These are phyloP conservation scores for Botrytis fragariae DNA, from an alignment of 2,329 filamentous ascomycete genomes.

Conservation along the genomic window DNA sequence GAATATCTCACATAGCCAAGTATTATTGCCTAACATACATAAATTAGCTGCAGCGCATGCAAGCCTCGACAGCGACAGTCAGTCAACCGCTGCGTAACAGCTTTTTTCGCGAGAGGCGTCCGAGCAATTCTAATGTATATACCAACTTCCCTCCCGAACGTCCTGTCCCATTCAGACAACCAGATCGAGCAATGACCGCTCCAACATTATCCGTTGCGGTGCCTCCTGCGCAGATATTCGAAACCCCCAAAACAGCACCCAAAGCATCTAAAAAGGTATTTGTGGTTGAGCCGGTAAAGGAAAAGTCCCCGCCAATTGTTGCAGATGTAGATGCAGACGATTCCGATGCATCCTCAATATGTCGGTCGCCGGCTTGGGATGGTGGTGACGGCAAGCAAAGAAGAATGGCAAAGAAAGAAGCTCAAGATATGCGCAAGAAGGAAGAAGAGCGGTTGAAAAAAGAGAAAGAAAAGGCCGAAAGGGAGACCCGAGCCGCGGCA, in stretches of 20 bases:
- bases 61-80: constrained; percentile 25
- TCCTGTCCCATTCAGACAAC: constrained; percentile 17
- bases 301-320: constrained; percentile 5
- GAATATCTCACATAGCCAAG: constrained; percentile 25
- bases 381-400: constrained; percentile 50
- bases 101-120: constrained; percentile 15
- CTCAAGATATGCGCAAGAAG: constrained; percentile 43
- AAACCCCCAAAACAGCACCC: background rate
- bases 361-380: constrained; percentile 62
- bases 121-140: constrained; percentile 21
- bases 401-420: constrained; percentile 45
- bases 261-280: background rate
- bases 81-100: constrained; percentile 3
- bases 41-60: constrained; percentile 42
- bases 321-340: constrained; percentile 27
- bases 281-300: background rate
- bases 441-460: constrained; percentile 43
- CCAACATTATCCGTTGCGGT: constrained; percentile 28
- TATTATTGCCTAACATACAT: constrained; percentile 35
- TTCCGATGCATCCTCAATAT: constrained; percentile 45
- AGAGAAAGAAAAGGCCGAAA: constrained; percentile 42
- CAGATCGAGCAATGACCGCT: constrained; percentile 30
- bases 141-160: constrained; percentile 14
- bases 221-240: constrained; percentile 18
- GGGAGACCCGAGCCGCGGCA: constrained; percentile 30